These are phyloP conservation scores for Phragmites australis DNA, from an alignment of 176 grass and related monocot species.

Conservation along the genomic window DNA sequence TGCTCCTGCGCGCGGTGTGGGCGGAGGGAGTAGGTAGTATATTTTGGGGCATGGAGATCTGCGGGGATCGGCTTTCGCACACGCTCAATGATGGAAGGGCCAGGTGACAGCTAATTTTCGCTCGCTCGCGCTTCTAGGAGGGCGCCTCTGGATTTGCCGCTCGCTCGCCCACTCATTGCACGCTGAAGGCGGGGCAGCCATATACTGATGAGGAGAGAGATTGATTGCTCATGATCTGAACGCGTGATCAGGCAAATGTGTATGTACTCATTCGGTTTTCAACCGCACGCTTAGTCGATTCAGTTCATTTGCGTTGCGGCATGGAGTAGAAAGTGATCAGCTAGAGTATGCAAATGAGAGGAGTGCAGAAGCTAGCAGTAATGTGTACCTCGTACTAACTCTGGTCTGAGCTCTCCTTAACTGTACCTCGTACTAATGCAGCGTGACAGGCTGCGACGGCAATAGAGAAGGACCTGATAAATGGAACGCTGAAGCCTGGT, in stretches of 20 bases:
- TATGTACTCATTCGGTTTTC: neutral
- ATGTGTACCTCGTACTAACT: no score
- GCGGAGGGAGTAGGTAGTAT: neutral
- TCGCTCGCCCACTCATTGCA: constrained; percentile 29
- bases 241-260: neutral
- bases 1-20: neutral
- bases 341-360: no score
- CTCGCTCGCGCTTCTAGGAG: constrained; percentile 6
- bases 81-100: constrained; percentile 38
- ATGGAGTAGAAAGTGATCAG: no score
- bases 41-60: constrained; percentile 31
- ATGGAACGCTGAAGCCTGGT: no score
- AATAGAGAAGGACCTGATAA: no score
- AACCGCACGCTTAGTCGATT: neutral
- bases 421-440: no score
- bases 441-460: no score
- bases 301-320: no score
- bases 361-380: no score
- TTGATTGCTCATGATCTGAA: neutral
- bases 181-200: neutral
- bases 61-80: constrained; percentile 29
- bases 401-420: no score
- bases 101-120: constrained; percentile 26
- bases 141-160: neutral
- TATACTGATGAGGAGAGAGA: neutral